A percentile compares a stretch with the other conserved stretches of the same genome.
Evolutionary conservation across 2,329 filamentous ascomycete species (phyloP).

Genomic region (Alternaria hordeiaustralica): DNA sequence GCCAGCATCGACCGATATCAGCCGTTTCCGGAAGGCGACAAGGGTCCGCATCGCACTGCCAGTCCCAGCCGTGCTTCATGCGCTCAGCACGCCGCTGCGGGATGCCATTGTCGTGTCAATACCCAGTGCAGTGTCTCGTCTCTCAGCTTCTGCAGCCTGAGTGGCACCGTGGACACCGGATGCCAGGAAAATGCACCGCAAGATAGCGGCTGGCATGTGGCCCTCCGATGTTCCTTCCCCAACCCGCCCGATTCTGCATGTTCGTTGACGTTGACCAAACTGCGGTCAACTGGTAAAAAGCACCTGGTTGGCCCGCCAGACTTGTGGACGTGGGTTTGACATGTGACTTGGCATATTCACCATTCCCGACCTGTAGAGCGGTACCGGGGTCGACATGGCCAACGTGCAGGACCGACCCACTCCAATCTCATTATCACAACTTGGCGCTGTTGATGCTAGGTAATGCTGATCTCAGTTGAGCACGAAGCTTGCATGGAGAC

Average conservation of each 20-base stretch:
- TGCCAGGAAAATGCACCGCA: not conserved
- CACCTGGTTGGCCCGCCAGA: not conserved
- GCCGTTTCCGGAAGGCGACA: not conserved
- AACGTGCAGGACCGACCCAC: slow-evolving; percentile 6
- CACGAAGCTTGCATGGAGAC: slow-evolving; percentile 1
- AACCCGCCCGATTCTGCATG: not conserved
- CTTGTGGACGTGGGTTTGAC: not conserved
- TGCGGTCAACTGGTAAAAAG: slow-evolving; percentile 7
- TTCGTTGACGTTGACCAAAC: not conserved
- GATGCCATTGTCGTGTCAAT: slow-evolving; percentile 4
- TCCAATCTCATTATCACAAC: slow-evolving; percentile 1
- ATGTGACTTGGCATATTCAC: slow-evolving; percentile 6
- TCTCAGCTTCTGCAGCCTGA: slow-evolving; percentile 8
- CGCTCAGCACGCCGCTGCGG: not conserved
- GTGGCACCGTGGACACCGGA: slow-evolving; percentile 6
- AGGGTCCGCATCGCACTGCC: not conserved
- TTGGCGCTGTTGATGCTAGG: slow-evolving; percentile 7
- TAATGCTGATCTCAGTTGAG: slow-evolving; percentile 11
- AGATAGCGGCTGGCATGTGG: not conserved
- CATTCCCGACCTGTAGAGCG: not conserved
- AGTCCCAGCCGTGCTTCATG: not conserved
- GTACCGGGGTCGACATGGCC: slow-evolving; percentile 11
- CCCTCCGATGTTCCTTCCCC: not conserved
- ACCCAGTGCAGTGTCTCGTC: not conserved
- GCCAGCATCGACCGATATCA: slow-evolving; percentile 5